These are phyloP conservation scores for Sugiyamaella sp. DNA, from an alignment of 1,139 yeast genomes.

Conservation along the genomic window DNA sequence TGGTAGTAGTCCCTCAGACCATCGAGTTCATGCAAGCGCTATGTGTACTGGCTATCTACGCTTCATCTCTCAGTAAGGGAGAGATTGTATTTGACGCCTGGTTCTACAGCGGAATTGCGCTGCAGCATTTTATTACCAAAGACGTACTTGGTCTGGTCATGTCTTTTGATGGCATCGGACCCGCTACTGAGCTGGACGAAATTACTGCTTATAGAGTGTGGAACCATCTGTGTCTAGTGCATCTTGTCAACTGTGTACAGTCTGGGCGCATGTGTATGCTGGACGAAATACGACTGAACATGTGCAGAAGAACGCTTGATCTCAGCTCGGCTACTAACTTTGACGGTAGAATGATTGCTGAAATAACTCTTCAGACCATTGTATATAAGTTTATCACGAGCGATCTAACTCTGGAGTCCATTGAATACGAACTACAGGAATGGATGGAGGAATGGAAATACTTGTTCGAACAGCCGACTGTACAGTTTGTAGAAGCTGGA, in stretches of 20 bases:
- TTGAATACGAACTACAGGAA: conserved; percentile 47
- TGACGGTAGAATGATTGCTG: conserved; percentile 84
- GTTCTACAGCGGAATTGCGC: conserved; percentile 61
- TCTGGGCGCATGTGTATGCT: conserved; percentile 77
- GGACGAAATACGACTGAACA: conserved; percentile 64
- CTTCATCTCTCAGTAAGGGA: conserved; percentile 58
- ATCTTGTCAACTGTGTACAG: conserved; percentile 66
- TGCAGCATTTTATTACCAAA: conserved; percentile 58
- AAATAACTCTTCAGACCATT: conserved; percentile 63
- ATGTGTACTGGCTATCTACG: conserved; percentile 63
- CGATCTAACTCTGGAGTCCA: conserved; percentile 38
- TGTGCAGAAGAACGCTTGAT: conserved; percentile 63
- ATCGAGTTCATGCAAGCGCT: conserved; percentile 69
- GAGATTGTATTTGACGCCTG: conserved; percentile 59
- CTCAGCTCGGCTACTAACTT: conserved; percentile 71
- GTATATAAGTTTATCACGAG: conserved; percentile 64
- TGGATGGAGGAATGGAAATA: conserved; percentile 80
- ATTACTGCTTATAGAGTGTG: conserved; percentile 62
- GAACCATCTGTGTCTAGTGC: conserved; percentile 74
- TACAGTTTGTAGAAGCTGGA: conserved; percentile 76
- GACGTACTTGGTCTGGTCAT: conserved; percentile 45
- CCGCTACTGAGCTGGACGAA: conserved; percentile 52
- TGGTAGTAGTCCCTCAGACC: conserved; percentile 48
- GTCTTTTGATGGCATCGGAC: conserved; percentile 42
- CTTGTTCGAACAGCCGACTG: conserved; percentile 65